Percentiles rank a stretch among this genome's conserved stretches.
Conservation (phyloP, 495 filamentous ascomycete species). For the Astrothelium macrocarpum region DNA sequence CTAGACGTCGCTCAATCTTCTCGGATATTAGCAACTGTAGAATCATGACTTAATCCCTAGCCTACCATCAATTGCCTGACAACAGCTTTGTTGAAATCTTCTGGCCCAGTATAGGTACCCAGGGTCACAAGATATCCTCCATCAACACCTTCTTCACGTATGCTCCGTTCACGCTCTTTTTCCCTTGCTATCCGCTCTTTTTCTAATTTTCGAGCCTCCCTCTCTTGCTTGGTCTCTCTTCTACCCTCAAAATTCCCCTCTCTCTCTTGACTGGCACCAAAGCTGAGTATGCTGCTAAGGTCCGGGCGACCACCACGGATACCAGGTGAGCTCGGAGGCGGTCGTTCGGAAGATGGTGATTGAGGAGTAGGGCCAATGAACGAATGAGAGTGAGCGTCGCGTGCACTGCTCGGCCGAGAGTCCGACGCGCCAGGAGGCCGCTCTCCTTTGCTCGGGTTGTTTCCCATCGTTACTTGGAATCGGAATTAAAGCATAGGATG, state of each 20-base stretch:
- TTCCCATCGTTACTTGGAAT: conserved; percentile 26
- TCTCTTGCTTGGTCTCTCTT: conserved; percentile 78
- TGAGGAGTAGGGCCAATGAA: background rate
- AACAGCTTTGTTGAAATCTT: conserved; percentile 85
- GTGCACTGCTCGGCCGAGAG: conserved; percentile 15
- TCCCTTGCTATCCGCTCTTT: conserved; percentile 62
- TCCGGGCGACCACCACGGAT: conserved; percentile 31
- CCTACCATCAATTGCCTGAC: conserved; percentile 88
- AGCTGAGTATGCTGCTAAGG: conserved; percentile 27
- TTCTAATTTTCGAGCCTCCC: conserved; percentile 76
- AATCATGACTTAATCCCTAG: background rate
- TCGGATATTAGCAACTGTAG: conserved; percentile 5
- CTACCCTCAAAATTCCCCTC: conserved; percentile 25
- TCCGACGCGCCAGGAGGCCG: conserved; percentile 20
- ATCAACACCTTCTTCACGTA: conserved; percentile 87
- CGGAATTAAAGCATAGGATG: background rate
- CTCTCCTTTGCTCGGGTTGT: conserved; percentile 33
- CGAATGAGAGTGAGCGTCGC: conserved; percentile 22
- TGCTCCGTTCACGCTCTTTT: conserved; percentile 83
- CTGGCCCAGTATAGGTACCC: conserved; percentile 80
- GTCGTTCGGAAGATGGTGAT: background rate
- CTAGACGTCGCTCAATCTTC: conserved; percentile 83
- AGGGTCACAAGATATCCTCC: conserved; percentile 92
- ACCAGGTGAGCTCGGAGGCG: background rate
- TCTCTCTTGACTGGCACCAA: conserved; percentile 24